phyloP scores from a whole-genome alignment of 495 filamentous ascomycete species.

The Penicillium ucsense region DNA sequence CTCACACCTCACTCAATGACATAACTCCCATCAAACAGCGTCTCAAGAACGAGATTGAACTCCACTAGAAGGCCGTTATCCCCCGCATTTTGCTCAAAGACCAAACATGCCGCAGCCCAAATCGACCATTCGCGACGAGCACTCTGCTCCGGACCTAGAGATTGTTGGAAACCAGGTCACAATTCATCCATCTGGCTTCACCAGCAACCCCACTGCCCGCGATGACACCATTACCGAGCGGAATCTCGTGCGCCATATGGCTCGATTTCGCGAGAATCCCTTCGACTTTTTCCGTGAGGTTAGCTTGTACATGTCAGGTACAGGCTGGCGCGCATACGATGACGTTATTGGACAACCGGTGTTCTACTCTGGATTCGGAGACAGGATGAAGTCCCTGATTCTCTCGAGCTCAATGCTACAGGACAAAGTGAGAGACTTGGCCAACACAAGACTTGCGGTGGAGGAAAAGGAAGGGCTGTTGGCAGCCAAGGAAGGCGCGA shows the following conservation, averaged over 20 bases:
- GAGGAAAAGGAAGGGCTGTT: slow-evolving; percentile 70
- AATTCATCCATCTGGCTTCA: slow-evolving; percentile 67
- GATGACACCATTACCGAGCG: slow-evolving; percentile 48
- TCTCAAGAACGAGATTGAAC: neutral
- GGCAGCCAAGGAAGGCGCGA: slow-evolving; percentile 30
- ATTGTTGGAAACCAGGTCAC: slow-evolving; percentile 72
- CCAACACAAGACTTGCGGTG: slow-evolving; percentile 57
- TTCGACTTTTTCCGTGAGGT: slow-evolving; percentile 87
- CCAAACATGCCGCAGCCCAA: slow-evolving; percentile 29
- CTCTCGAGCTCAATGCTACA: slow-evolving; percentile 66
- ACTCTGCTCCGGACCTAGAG: slow-evolving; percentile 70
- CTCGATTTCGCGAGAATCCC: slow-evolving; percentile 63
- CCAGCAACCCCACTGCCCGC: slow-evolving; percentile 27
- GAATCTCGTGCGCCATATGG: slow-evolving; percentile 71
- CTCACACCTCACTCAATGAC: slow-evolving; percentile 1
- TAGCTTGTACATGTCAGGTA: slow-evolving; percentile 77
- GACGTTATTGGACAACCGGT: slow-evolving; percentile 81
- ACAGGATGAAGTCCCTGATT: slow-evolving; percentile 73
- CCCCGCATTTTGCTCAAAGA: slow-evolving; percentile 1
- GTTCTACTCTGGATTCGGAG: slow-evolving; percentile 85
- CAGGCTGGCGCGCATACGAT: slow-evolving; percentile 91
- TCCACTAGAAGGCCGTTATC: neutral
- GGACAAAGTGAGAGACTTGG: slow-evolving; percentile 63
- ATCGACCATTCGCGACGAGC: slow-evolving; percentile 17
- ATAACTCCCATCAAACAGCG: neutral